Evolutionary conservation across 2,329 filamentous ascomycete species (phyloP), one percentile per base, ranked within the genome.

Genomic region (Cladosporium sphaerospermum): DNA sequence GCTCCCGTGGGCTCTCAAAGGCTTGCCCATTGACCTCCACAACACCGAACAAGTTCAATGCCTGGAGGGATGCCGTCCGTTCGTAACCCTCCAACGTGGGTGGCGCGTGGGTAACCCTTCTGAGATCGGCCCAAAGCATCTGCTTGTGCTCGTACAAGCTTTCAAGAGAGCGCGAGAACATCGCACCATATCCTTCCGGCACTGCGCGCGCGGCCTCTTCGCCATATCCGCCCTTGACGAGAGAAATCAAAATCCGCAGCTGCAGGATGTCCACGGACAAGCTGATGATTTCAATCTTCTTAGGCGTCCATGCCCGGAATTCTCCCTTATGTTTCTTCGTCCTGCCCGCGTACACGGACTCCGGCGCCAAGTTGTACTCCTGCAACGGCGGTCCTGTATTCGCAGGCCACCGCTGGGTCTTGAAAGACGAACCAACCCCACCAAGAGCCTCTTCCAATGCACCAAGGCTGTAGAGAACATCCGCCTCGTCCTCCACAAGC

Each of bases 261-360:
- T 74, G 67, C 23, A 78, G 57, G 19, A 68, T 58, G 31, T 71
- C 73, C 39, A 71, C 66, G 7, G 69, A 65, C 9, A 74, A 58
- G 50, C 74, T 70, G 32, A 72, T 67, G 31, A 66, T 66, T 37
- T 69, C 66, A 43, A 74, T 48, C 61, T 77, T 77, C 58, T 75
- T 75, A 52, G 67, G 64, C 0, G 63, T 66, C 59, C 70, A 72
- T 34, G 18, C 11, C 9, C 45, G 41, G 11, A 19, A 13, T 4
- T 54, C 39, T 2, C 32, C 31, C 31, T 50, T 48, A 10, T 4
- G 9, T 40, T 33, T 48, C 31, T 41, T 49, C 13, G 9, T 14
- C 16, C 14, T 19, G 5, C 61, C 51, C 2, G 74, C 71, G 63
- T 74, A 77, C 23, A 76, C 60, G 3, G 74, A 77, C 50, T 76